Percentiles rank a stretch among this genome's conserved stretches.
These are phyloP conservation scores for Trametes sp. DNA, from an alignment of 1,284 basidiomycete species.

Conservation along the genomic window DNA sequence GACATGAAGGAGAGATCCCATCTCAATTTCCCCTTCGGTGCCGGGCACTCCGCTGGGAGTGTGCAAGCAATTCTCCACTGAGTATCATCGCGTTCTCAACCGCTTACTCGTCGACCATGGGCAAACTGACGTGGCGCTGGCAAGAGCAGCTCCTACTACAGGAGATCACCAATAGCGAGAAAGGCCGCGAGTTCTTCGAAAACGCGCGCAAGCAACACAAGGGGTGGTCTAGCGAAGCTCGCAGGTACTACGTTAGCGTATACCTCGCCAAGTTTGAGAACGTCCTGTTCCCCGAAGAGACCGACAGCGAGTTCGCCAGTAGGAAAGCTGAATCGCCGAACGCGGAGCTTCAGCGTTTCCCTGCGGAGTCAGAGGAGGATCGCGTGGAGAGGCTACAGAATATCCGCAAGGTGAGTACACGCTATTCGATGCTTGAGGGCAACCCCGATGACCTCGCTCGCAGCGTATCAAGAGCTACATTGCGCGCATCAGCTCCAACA, in stretches of 20 bases:
- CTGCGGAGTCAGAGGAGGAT: neutral
- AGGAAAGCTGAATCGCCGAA: neutral
- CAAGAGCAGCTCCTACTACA: neutral
- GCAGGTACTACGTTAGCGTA: neutral
- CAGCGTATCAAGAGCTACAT: neutral
- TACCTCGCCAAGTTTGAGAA: neutral
- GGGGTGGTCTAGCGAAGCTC: neutral
- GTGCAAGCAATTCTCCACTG: too few species aligned
- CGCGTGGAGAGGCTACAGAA: neutral
- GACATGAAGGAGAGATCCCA: too few species aligned
- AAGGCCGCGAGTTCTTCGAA: neutral
- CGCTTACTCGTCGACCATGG: neutral
- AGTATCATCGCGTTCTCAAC: neutral
- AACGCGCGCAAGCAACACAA: neutral
- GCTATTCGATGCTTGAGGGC: neutral
- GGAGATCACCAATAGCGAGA: neutral
- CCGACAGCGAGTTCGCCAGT: neutral
- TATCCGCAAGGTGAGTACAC: neutral
- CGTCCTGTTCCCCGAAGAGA: neutral
- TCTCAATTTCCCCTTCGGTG: too few species aligned
- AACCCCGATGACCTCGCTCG: neutral
- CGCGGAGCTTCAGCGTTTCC: neutral
- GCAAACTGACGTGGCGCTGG: neutral
- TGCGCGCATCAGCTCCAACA: neutral
- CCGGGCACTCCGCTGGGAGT: too few species aligned